Evolutionary conservation across 73 alveolate species (phyloP).

Genomic region (Tetrahymena malaccensis): DNA sequence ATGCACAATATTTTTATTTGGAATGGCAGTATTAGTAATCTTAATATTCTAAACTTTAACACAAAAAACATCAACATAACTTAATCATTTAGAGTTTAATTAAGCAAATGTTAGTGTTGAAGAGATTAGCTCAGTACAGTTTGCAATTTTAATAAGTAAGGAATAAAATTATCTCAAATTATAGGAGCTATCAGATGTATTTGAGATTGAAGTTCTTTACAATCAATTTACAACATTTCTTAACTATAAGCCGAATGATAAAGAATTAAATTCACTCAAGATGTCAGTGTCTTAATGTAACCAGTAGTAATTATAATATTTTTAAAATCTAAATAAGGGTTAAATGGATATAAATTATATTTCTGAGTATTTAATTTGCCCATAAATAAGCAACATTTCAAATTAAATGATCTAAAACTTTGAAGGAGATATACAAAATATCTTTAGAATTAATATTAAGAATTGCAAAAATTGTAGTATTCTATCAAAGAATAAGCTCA

Average conservation of each 20-base stretch:
- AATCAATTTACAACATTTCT: background rate
- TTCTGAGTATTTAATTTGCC: background rate
- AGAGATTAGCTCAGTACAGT: background rate
- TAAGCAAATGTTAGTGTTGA: background rate
- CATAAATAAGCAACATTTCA: background rate
- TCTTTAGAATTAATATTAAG: background rate
- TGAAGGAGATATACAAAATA: background rate
- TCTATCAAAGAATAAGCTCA: background rate
- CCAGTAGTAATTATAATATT: too few species aligned
- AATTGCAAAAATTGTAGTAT: background rate
- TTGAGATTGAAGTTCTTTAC: background rate
- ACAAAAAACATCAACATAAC: background rate
- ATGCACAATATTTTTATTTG: background rate
- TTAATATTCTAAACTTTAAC: background rate
- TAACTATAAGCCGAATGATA: background rate
- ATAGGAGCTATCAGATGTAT: background rate
- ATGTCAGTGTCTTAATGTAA: background rate
- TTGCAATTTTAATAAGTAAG: background rate
- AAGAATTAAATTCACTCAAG: background rate
- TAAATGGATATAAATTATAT: background rate
- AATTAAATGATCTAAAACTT: background rate
- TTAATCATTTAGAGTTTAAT: background rate
- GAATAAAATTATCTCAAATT: background rate
- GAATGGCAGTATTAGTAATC: background rate
- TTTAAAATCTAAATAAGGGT: background rate